phyloP scores from a whole-genome alignment of 2,329 filamentous ascomycete species.

The Botrytis fabae region DNA sequence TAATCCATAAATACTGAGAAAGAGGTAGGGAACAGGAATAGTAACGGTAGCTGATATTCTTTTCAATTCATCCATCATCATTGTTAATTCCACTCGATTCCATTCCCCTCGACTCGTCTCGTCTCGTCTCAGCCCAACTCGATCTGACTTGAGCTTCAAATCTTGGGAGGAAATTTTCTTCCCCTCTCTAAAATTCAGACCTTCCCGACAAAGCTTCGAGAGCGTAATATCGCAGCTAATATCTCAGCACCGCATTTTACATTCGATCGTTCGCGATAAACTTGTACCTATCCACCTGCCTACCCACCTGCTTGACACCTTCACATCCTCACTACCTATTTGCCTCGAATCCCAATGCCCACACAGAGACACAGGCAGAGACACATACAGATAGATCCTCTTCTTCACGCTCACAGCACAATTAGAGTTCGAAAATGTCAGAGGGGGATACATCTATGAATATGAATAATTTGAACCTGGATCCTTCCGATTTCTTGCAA shows the following conservation, averaged over 20 bases:
- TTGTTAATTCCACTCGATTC: not conserved
- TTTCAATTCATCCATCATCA: not conserved
- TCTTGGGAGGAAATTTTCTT: not conserved
- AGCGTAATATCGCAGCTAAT: not conserved
- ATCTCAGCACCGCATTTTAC: not conserved
- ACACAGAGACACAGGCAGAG: not conserved
- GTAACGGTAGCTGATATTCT: not conserved
- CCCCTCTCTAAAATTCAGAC: not conserved
- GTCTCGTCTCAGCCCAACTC: not conserved
- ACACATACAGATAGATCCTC: not conserved
- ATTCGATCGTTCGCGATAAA: not conserved
- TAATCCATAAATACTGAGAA: not conserved
- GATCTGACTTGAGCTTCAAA: not conserved
- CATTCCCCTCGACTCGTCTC: not conserved
- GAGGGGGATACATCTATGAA: slow-evolving; percentile 30
- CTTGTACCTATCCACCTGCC: not conserved
- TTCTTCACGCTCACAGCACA: not conserved
- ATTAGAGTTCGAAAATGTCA: slow-evolving; percentile 29
- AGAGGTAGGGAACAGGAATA: not conserved
- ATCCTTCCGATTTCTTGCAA: slow-evolving; percentile 29
- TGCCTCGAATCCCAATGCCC: not conserved
- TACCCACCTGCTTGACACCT: not conserved
- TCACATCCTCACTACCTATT: not conserved
- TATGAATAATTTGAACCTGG: slow-evolving; percentile 33
- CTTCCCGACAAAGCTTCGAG: not conserved